Evolutionary conservation across 495 filamentous ascomycete genomes (phyloP).

Genomic region (Penicillium bialowiezense): DNA sequence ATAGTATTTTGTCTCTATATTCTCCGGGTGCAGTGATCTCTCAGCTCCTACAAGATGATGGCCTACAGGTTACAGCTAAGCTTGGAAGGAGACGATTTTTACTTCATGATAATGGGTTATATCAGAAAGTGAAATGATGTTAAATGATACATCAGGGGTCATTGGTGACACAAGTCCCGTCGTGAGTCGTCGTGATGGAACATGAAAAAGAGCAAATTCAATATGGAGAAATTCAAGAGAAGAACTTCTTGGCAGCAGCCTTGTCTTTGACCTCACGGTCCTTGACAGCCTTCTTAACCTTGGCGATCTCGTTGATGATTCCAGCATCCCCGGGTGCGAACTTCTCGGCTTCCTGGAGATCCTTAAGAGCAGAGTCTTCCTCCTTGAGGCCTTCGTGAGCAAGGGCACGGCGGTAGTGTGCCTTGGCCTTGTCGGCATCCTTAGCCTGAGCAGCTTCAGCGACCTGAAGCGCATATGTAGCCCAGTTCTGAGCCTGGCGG

Average conservation of each 20-base stretch:
- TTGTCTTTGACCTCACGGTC: constrained; percentile 82
- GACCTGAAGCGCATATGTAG: constrained; percentile 71
- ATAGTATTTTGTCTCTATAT: too few species aligned
- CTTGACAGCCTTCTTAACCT: constrained; percentile 70
- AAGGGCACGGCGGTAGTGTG: constrained; percentile 74
- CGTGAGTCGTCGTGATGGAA: constrained; percentile 34
- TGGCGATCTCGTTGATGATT: constrained; percentile 68
- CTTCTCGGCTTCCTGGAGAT: constrained; percentile 72
- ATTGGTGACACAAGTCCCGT: constrained; percentile 14
- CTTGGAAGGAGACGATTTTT: too few species aligned
- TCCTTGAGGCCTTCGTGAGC: constrained; percentile 75
- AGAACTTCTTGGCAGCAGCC: constrained; percentile 86
- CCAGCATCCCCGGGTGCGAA: constrained; percentile 74
- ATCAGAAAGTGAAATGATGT: too few species aligned
- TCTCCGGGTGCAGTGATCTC: too few species aligned
- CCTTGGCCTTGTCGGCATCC: constrained; percentile 84
- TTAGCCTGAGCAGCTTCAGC: constrained; percentile 51
- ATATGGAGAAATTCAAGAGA: constrained; percentile 42
- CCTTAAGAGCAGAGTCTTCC: constrained; percentile 77
- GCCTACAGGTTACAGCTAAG: too few species aligned
- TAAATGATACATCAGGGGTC: constrained; percentile 25
- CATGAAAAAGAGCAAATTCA: constrained; percentile 3
- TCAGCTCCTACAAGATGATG: too few species aligned
- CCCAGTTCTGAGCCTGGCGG: constrained; percentile 64
- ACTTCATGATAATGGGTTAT: too few species aligned